Conservation (phyloP, 768 basidiomycete genomes). For the Termitomyces bulborhizus region DNA sequence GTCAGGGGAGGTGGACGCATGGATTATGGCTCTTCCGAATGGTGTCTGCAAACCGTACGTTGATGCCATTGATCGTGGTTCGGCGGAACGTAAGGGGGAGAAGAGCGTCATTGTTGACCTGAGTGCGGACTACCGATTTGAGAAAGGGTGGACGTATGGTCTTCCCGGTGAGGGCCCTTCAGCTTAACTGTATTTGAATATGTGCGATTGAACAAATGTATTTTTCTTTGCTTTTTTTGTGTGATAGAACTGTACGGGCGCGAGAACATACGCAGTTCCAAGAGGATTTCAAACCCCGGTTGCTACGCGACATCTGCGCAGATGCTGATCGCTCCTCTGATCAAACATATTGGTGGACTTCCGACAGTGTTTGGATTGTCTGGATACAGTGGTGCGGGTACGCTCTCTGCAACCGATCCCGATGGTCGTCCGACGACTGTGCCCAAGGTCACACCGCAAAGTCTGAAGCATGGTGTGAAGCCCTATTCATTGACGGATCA, state of each 20-base stretch:
- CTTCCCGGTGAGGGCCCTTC: conserved; percentile 86
- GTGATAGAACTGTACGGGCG: conserved; percentile 83
- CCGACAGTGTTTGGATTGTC: conserved; percentile 92
- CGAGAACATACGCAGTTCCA: conserved; percentile 56
- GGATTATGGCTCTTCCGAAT: conserved; percentile 99
- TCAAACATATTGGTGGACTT: conserved; percentile 57
- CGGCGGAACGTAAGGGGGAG: conserved; percentile 44
- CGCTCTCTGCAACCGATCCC: conserved; percentile 59
- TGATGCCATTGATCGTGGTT: conserved; percentile 82
- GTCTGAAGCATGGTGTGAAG: conserved; percentile 66
- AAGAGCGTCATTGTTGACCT: conserved; percentile 86
- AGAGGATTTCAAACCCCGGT: conserved; percentile 93
- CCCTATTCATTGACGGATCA: conserved; percentile 94
- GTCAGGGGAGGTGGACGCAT: conserved; percentile 88
- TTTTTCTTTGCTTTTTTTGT: conserved; percentile 23
- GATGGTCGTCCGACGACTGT: conserved; percentile 68
- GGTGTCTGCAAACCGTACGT: conserved; percentile 96
- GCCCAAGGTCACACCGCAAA: conserved; percentile 78
- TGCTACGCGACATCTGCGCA: conserved; percentile 95
- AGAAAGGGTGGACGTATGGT: conserved; percentile 94
- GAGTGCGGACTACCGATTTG: conserved; percentile 93
- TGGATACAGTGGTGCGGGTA: conserved; percentile 95
- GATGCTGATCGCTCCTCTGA: conserved; percentile 84
- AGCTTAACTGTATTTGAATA: conserved; percentile 26
- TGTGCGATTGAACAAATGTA: conserved; percentile 19